Evolutionary conservation across 2,329 filamentous ascomycete species (phyloP), one percentile per base, ranked within the genome.

Genomic region (Aschersonia sp.): DNA sequence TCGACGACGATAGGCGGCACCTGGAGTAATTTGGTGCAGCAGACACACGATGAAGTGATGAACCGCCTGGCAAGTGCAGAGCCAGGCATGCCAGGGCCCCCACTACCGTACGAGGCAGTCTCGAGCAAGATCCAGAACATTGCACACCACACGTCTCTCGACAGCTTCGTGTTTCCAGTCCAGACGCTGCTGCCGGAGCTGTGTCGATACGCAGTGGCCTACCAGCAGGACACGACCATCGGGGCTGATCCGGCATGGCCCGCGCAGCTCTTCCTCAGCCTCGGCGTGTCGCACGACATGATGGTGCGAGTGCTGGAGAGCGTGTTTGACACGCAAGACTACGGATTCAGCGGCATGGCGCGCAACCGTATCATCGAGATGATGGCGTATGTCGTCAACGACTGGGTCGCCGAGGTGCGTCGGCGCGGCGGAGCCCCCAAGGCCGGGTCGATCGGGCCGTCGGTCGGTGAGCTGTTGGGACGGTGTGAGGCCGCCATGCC

Each of bases 11-110:
- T 98, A 56, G 75, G 77, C 47, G 74, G 81, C 41, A 94, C 87
- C 4, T 98, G 92, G 92, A 74, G 81, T 58, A 82, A 83, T 55
- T 72, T 95, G 22, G 79, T 98, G 51, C 76, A 85, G 49, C 75
- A 81, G 52, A 79, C 81, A 5, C 84, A 90, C 58, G 66, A 73
- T 31, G 73, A 78, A 22, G 64, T 74, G 29, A 64, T 67, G 46
- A 65, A 70, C 41, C 65, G 67, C 32, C 55, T 64, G 10, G 64
- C 66, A 31, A 56, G 71, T 49, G 76, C 73, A 14, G 63, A 55
- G 45, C 56, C 56, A 30, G 64, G 58, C 31, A 59, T 62, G 46
- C 62, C 62, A 3, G 60, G 60, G 4, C 72, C 61, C 49, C 73
- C 62, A 2, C 65, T 77, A 41, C 82, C 84, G 0, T 90, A 84